phyloP scores from a whole-genome alignment of 257 asterid genomes.

The Nemophila menziesii region DNA sequence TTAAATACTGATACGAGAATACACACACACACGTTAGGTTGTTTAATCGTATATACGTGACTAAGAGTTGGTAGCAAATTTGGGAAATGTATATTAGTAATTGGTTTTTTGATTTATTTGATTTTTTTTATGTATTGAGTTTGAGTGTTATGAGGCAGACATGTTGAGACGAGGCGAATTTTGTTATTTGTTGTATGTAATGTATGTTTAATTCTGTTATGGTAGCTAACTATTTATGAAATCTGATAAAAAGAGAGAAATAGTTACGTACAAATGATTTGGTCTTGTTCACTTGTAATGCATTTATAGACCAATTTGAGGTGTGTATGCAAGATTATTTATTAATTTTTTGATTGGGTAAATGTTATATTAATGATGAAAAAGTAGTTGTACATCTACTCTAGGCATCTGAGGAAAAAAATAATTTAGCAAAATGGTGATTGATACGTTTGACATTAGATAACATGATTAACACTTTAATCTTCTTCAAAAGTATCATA shows the following conservation, averaged over 20 bases:
- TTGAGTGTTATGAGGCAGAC: background rate
- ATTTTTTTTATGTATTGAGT: background rate
- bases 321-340: too few species aligned
- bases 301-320: too few species aligned
- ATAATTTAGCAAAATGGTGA: too few species aligned
- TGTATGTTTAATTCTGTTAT: background rate
- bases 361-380: too few species aligned
- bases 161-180: background rate
- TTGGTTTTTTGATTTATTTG: too few species aligned
- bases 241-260: background rate
- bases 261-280: background rate
- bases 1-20: slow-evolving; percentile 50
- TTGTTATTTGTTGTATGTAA: background rate
- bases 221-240: background rate
- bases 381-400: too few species aligned
- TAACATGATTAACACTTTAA: too few species aligned
- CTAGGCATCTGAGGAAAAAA: too few species aligned
- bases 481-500: too few species aligned
- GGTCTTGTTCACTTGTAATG: background rate
- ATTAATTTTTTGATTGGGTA: too few species aligned
- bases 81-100: background rate
- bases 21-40: background rate
- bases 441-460: too few species aligned
- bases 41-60: background rate
- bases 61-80: background rate